Evolutionary conservation across 192 early-diverging fungal genomes (phyloP), one percentile per base, ranked within the genome.

Genomic region (Funneliformis mosseae): DNA sequence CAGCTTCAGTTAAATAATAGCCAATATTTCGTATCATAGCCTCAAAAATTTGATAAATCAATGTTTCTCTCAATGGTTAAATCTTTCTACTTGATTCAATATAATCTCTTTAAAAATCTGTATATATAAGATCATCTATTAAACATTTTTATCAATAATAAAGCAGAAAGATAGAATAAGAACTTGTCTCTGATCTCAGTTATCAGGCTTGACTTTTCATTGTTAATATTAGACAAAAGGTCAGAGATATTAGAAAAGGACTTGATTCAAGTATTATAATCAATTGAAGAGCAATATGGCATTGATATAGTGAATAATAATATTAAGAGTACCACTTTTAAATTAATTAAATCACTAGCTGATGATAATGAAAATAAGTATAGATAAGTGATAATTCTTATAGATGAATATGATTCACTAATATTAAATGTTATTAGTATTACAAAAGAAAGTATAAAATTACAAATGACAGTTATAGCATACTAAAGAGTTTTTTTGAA

Each of bases 381-480:
- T 21, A 62, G 9, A 62, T n/a, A 62, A 62, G 61, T 62, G 61
- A n/a, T 62, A 25, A 62, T 62, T 4, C n/a, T 62, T 8, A 25
- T 62, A 62, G 61, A 62, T 12, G 61, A 62, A 62, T 62, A 62
- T 62, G 61, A 62, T 62, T 21, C 61, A 62, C 61, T n/a, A 62
- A 7, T 62, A 1, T 62, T 62, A 62, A 62, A 62, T 21, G 61
- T 62, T 1, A 8, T 62, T 21, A n/a, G 25, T 25, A 25, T 25
- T 12, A 23, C 4, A 1, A 27, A 62, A 62, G 8, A 62, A 4
- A 27, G n/a, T 6, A 5, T 12, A 25, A 62, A 8, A 9, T 27
- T 25, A n/a, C 61, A 62, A 23, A 62, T 8, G 61, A 62, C 5
- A 62, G 9, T 12, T n/a, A 62, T 8, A 12, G 4, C 21, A 12